phyloP scores from a whole-genome alignment of 176 grass and related monocot species.

The Ensete ventricosum region DNA sequence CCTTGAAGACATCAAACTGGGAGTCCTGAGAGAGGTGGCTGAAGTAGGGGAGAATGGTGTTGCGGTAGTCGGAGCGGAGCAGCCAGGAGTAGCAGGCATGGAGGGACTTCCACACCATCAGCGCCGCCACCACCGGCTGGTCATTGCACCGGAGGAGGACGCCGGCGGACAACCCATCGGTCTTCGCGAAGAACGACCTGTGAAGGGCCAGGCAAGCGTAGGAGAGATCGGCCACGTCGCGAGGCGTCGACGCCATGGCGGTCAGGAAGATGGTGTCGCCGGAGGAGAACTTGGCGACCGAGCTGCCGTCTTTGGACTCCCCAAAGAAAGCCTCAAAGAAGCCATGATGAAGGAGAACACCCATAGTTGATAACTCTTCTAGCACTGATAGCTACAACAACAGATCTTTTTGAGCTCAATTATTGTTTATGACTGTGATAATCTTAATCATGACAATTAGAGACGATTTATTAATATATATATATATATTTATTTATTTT shows the following conservation, averaged over 20 bases:
- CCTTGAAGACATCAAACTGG: neutral
- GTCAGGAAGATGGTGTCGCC: slow-evolving; percentile 1
- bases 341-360: neutral
- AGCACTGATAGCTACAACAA: neutral
- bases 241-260: neutral
- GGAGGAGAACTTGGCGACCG: neutral
- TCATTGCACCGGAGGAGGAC: neutral
- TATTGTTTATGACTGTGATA: too few relatives aligned
- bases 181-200: neutral
- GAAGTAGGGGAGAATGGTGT: neutral
- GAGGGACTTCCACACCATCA: neutral
- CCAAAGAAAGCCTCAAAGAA: neutral
- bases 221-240: neutral
- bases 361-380: neutral
- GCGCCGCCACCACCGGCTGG: neutral
- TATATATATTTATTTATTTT: too few relatives aligned
- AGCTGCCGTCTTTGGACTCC: neutral
- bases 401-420: too few relatives aligned
- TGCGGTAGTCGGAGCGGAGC: neutral
- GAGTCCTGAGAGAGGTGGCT: neutral
- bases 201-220: neutral
- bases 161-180: neutral
- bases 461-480: too few relatives aligned
- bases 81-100: neutral
- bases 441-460: too few relatives aligned